phyloP scores from a whole-genome alignment of 2,329 filamentous ascomycete genomes.

The Capronia americana region DNA sequence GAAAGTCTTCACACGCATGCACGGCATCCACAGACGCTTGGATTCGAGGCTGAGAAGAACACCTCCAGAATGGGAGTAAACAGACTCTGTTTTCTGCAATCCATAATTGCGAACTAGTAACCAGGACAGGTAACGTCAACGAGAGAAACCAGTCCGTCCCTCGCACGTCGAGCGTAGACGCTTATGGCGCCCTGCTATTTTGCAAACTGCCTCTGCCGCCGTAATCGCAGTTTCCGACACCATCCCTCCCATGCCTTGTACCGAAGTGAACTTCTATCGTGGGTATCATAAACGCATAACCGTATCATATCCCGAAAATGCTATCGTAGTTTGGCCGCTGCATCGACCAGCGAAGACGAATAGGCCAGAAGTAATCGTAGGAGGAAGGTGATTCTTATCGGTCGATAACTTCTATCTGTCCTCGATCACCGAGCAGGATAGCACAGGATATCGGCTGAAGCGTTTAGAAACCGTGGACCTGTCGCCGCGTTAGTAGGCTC shows the following conservation, averaged over 20 bases:
- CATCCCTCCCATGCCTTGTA: conserved; percentile 24
- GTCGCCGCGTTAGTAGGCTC: background rate
- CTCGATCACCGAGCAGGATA: conserved; percentile 52
- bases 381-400: conserved; percentile 20
- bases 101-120: conserved; percentile 18
- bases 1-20: background rate
- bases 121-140: conserved; percentile 17
- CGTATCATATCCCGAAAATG: conserved; percentile 36
- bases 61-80: background rate
- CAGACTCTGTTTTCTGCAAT: conserved; percentile 1
- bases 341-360: conserved; percentile 33
- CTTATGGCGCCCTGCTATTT: background rate
- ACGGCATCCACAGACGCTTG: background rate
- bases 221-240: conserved; percentile 6
- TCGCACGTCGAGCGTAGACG: background rate
- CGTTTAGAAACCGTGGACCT: conserved; percentile 61
- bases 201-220: conserved; percentile 9
- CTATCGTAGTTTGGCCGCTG: conserved; percentile 36
- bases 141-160: conserved; percentile 24
- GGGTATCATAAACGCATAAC: conserved; percentile 40
- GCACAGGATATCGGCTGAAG: conserved; percentile 50
- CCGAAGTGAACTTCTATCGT: conserved; percentile 34
- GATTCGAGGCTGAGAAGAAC: background rate
- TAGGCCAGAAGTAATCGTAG: conserved; percentile 35
- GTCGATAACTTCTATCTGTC: conserved; percentile 46